Conservation (phyloP, 257 asterid species). For the Solanum lycopersicoides region DNA sequence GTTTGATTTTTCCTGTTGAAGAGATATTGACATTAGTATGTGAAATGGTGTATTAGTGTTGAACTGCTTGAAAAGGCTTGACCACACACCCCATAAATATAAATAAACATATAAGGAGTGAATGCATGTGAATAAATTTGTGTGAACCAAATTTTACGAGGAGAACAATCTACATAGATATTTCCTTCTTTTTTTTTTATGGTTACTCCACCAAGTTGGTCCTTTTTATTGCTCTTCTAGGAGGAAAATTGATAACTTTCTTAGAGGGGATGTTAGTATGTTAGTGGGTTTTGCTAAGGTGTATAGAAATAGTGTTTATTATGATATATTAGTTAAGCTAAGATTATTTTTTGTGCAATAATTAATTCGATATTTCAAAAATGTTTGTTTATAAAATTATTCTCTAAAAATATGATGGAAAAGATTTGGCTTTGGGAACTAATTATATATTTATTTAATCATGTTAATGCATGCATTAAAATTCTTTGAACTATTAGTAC, state of each 20-base stretch:
- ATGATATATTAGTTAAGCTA: too few species aligned
- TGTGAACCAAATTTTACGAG: conserved; percentile 24
- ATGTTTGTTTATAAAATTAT: too few species aligned
- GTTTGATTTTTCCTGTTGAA: background rate
- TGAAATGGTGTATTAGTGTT: background rate
- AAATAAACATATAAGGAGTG: background rate
- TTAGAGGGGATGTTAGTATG: background rate
- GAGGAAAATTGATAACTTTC: background rate
- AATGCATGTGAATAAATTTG: background rate
- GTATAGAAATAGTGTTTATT: background rate
- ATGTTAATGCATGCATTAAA: background rate
- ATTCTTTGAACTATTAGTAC: background rate
- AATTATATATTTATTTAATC: too few species aligned
- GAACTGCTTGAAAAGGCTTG: background rate
- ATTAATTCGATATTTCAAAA: too few species aligned
- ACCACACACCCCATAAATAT: background rate
- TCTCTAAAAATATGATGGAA: background rate
- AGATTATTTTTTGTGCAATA: background rate
- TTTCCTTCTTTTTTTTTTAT: background rate
- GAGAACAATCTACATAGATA: background rate
- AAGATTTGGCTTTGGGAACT: background rate
- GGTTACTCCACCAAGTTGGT: background rate
- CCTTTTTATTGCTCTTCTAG: background rate
- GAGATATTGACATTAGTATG: background rate
- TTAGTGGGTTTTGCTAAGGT: background rate